Percentiles rank a stretch among this genome's conserved stretches.
These are phyloP conservation scores for Eucalyptus sp. DNA, from an alignment of 345 rosid species.

Conservation along the genomic window DNA sequence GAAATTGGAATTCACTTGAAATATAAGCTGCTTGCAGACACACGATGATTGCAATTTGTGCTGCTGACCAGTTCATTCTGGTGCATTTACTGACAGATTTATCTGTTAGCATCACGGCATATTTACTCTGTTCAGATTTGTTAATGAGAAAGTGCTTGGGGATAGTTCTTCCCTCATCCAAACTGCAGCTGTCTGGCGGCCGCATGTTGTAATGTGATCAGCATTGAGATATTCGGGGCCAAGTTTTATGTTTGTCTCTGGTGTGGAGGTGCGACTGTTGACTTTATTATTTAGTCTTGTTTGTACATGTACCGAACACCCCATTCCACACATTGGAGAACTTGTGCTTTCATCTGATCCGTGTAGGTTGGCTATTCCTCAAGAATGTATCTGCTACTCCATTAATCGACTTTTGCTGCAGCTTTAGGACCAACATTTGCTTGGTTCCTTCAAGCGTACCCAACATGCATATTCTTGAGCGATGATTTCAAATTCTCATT, in stretches of 20 bases:
- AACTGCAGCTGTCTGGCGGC: background rate
- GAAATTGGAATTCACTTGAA: background rate
- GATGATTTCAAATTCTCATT: background rate
- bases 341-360: background rate
- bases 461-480: background rate
- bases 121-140: background rate
- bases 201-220: background rate
- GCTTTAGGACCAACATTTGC: background rate
- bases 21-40: background rate
- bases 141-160: background rate
- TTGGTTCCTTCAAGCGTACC: background rate
- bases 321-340: background rate
- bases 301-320: background rate
- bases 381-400: background rate
- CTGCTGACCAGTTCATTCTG: background rate
- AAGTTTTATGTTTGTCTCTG: background rate
- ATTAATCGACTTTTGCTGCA: background rate
- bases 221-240: background rate
- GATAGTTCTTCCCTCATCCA: background rate
- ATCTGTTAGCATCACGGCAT: background rate
- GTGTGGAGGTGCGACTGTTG: background rate
- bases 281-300: background rate
- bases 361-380: background rate
- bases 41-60: background rate
- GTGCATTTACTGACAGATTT: background rate